A percentile compares a stretch with the other conserved stretches of the same genome.
These are phyloP conservation scores for Cinnamomum micranthum DNA, from an alignment of 164 flowering plant genomes.

Conservation along the genomic window DNA sequence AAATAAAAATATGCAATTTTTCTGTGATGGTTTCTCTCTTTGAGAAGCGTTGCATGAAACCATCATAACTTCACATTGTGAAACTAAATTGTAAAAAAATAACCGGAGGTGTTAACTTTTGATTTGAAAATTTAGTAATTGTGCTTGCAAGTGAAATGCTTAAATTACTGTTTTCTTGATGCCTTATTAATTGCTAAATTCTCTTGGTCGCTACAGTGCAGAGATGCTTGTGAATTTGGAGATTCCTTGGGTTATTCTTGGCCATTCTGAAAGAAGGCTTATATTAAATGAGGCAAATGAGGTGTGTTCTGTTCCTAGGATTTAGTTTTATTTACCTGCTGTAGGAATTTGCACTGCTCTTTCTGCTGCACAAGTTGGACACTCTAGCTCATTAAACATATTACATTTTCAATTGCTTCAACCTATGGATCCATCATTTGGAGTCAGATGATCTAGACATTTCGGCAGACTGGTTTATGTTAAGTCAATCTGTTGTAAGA, in stretches of 20 bases:
- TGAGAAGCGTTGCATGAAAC: too few species aligned
- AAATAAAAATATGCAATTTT: too few species aligned
- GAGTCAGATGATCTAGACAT: neutral
- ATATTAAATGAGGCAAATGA: slow-evolving; percentile 63
- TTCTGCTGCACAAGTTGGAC: neutral
- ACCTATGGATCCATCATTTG: neutral
- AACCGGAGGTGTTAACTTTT: too few species aligned
- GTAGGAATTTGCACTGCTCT: neutral
- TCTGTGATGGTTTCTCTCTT: too few species aligned
- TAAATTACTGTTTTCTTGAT: neutral
- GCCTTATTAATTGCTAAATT: neutral
- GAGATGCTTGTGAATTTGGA: slow-evolving; percentile 82
- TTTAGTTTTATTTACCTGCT: neutral
- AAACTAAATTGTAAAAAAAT: too few species aligned
- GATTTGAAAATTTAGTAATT: too few species aligned
- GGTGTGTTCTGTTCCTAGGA: slow-evolving; percentile 26
- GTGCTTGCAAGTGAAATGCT: neutral
- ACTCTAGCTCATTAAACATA: neutral
- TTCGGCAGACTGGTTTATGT: neutral
- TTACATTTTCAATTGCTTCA: too few species aligned
- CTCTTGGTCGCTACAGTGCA: slow-evolving; percentile 39
- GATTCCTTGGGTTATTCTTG: slow-evolving; percentile 82
- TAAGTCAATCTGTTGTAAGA: neutral
- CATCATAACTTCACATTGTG: too few species aligned
- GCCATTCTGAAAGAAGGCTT: slow-evolving; percentile 79